These are phyloP conservation scores for Pseudozyma hubeiensis DNA, from an alignment of 1,284 basidiomycete species.

Conservation along the genomic window DNA sequence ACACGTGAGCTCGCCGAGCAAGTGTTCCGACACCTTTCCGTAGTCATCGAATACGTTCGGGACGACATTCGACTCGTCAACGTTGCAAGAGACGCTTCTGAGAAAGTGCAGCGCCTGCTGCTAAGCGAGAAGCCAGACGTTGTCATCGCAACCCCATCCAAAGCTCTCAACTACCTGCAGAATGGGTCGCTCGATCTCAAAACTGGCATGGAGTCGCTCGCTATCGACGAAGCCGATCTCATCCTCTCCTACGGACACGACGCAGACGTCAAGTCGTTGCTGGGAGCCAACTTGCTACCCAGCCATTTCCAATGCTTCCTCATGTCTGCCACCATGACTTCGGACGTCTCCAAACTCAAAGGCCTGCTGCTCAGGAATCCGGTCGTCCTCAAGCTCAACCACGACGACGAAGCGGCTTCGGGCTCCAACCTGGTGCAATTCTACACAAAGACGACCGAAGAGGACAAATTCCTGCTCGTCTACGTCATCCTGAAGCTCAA, in stretches of 20 bases:
- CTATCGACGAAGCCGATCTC: constrained; percentile 98
- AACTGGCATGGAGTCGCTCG: constrained; percentile 80
- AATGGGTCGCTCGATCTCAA: constrained; percentile 72
- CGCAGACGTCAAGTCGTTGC: constrained; percentile 86
- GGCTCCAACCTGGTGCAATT: constrained; percentile 58
- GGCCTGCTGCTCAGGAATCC: constrained; percentile 87
- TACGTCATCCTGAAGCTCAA: constrained; percentile 95
- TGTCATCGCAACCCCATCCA: constrained; percentile 89
- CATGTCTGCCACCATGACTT: constrained; percentile 98
- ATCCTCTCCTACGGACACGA: constrained; percentile 96
- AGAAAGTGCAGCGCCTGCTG: constrained; percentile 82
- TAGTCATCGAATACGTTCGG: constrained; percentile 79
- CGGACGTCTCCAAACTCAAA: constrained; percentile 91
- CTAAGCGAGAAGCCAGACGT: constrained; percentile 93
- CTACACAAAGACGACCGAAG: constrained; percentile 75
- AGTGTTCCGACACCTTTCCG: constrained; percentile 79
- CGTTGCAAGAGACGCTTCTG: constrained; percentile 74
- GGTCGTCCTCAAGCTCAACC: constrained; percentile 72
- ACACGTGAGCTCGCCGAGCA: constrained; percentile 94
- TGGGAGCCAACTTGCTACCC: constrained; percentile 78
- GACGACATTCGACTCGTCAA: constrained; percentile 80
- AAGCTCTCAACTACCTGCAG: constrained; percentile 81
- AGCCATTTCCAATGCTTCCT: constrained; percentile 92
- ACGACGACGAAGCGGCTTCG: constrained; percentile 38
- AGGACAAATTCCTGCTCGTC: constrained; percentile 92